Base-by-base conservation (phyloP, 2,329 filamentous ascomycete species). In the Xylaria sp. region DNA sequence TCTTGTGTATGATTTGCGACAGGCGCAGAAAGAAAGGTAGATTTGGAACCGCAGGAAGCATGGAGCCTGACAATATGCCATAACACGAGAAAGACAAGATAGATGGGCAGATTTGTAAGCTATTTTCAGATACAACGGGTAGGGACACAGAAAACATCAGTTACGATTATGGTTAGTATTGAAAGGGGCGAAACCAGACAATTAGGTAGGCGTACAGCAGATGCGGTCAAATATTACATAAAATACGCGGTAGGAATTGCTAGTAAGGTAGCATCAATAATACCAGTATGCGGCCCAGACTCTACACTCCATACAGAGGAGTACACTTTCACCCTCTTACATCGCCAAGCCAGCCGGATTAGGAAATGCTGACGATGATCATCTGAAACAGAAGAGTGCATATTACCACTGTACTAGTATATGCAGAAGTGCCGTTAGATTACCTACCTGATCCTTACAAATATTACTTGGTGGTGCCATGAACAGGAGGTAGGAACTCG, bases 61-160 rank as follows among this genome's bases (percentile, higher is more conserved):
- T 46, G 20, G 51, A 46, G 62, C 51, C 31, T 57, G 49, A 62
- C 59, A 68, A 52, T 46, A 28, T 60, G 54, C 54, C 54, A 49
- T 7, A 12, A 18, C 4, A 46, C 2, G 25, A 60, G 31, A 25
- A 59, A 59, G 25, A 52, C 23, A 36, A 55, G 28, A n/a, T 52
- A 52, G 49, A 12, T 54, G 8, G 10, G 10, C 23, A 25, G 23
- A 25, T 52, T 28, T 25, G 36, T 43, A 59, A n/a, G 56, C 55
- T 56, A 55, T 63, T 67, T 67, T 39, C 59, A 62, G 64, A 54
- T 51, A 36, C 31, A 66, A 25, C 46, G 20, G 1, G 8, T 25
- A 49, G 46, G 9, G 20, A 49, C 23, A 46, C 58, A 13, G 23
- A 23, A 49, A 57, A 52, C 4, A 18, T 36, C 52, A 20, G 36